A percentile compares a stretch with the other conserved stretches of the same genome.
These are phyloP conservation scores for Achlya hypogyna DNA, from an alignment of 352 stramenopile genomes.

Conservation along the genomic window DNA sequence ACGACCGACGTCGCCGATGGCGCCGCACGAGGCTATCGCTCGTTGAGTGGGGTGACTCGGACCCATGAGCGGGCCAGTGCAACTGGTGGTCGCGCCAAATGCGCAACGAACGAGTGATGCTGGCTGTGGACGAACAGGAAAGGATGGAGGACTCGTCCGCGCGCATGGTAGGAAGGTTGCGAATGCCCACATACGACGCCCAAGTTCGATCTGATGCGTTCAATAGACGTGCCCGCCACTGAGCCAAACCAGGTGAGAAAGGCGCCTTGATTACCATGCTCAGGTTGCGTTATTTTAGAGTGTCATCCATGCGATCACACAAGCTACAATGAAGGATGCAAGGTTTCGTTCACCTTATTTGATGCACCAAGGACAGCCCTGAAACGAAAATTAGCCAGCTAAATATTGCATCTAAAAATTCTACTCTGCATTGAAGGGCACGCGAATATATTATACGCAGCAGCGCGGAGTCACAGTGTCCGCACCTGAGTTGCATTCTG, in stretches of 20 bases:
- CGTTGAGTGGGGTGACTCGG: background rate
- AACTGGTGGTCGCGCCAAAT: constrained; percentile 1
- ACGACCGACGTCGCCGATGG: background rate
- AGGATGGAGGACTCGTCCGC: background rate
- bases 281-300: background rate
- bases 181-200: background rate
- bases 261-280: background rate
- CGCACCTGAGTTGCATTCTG: too few species aligned
- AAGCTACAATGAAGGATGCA: too few species aligned
- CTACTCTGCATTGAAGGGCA: too few species aligned
- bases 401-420: too few species aligned
- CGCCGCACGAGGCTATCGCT: background rate
- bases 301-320: too few species aligned
- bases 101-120: background rate
- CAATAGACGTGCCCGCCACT: background rate
- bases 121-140: background rate
- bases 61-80: background rate
- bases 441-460: too few species aligned
- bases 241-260: too few species aligned
- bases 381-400: too few species aligned
- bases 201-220: background rate
- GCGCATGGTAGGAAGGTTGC: background rate
- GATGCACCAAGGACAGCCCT: too few species aligned
- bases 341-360: too few species aligned
- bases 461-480: too few species aligned